Percentiles rank a stretch among this genome's conserved stretches.
phyloP scores from a whole-genome alignment of 306 rosid genomes.

The Luffa aegyptiaca region DNA sequence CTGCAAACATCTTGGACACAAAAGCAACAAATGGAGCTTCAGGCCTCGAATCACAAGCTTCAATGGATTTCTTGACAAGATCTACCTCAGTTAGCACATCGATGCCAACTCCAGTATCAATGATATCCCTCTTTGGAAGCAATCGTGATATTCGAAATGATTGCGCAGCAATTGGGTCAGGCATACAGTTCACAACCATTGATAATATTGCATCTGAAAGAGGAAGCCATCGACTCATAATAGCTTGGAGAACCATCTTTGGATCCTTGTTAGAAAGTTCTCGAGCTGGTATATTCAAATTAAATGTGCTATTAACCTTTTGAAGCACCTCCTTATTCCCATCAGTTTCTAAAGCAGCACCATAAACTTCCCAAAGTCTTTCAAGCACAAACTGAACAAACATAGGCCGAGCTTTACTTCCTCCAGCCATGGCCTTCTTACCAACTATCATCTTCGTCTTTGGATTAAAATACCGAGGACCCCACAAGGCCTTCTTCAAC shows the following conservation, averaged over 20 bases:
- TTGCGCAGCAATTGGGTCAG: slow-evolving; percentile 63
- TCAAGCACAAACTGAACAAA: slow-evolving; percentile 86
- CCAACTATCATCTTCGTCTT: slow-evolving; percentile 72
- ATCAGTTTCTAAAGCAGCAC: slow-evolving; percentile 42
- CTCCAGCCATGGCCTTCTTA: slow-evolving; percentile 44
- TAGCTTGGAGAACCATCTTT: slow-evolving; percentile 63
- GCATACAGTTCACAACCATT: slow-evolving; percentile 63
- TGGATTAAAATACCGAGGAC: slow-evolving; percentile 47
- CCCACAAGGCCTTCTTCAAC: slow-evolving; percentile 63
- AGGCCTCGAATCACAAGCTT: slow-evolving; percentile 51
- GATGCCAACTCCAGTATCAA: slow-evolving; percentile 15
- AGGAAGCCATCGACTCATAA: slow-evolving; percentile 87
- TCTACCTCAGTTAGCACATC: slow-evolving; percentile 35
- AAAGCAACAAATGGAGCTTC: slow-evolving; percentile 76
- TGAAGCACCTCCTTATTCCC: slow-evolving; percentile 42
- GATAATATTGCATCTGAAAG: slow-evolving; percentile 52
- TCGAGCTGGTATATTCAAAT: slow-evolving; percentile 41
- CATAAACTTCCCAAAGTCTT: slow-evolving; percentile 72
- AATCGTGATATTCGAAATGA: slow-evolving; percentile 45
- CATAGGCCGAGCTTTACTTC: slow-evolving; percentile 61
- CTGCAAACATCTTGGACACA: slow-evolving; percentile 91
- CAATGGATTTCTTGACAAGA: slow-evolving; percentile 41
- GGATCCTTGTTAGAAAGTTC: slow-evolving; percentile 75
- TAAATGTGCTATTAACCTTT: slow-evolving; percentile 60
- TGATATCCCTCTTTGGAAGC: slow-evolving; percentile 45